Percentiles rank a stretch among this genome's conserved stretches.
phyloP scores from a whole-genome alignment of 129 eudicot species.

The Calendula officinalis region DNA sequence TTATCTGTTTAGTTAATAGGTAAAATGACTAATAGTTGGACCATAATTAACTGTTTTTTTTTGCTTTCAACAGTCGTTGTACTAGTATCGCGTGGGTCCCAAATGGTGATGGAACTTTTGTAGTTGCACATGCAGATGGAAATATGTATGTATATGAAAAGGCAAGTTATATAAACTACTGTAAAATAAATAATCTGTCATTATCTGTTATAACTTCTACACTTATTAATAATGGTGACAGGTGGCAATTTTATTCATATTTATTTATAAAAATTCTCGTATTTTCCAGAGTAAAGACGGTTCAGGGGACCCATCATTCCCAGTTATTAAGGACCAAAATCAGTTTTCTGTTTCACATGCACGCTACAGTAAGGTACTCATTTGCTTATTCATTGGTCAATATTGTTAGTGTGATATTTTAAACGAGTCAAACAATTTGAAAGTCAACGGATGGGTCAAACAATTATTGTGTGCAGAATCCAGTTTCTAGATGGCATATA shows the following conservation, averaged over 20 bases:
- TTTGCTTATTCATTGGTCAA: background rate
- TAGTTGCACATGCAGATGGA: slow-evolving; percentile 93
- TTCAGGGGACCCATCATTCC: slow-evolving; percentile 38
- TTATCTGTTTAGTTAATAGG: too few relatives aligned
- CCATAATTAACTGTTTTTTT: slow-evolving; percentile 28
- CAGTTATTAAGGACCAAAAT: slow-evolving; percentile 64
- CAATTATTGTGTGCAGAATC: slow-evolving; percentile 54
- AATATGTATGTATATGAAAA: slow-evolving; percentile 89
- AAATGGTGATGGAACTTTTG: slow-evolving; percentile 76
- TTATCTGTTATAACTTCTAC: slow-evolving; percentile 13
- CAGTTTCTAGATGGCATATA: slow-evolving; percentile 91
- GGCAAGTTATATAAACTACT: slow-evolving; percentile 46
- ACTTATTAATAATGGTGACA: slow-evolving; percentile 12
- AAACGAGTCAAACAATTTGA: too few relatives aligned
- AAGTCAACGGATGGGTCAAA: background rate
- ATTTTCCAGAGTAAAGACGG: slow-evolving; percentile 67
- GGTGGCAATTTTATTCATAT: slow-evolving; percentile 19
- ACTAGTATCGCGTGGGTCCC: slow-evolving; percentile 93
- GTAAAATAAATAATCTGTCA: background rate
- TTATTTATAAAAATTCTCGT: background rate
- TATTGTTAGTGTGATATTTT: too few relatives aligned
- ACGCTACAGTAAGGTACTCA: slow-evolving; percentile 79
- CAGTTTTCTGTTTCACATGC: slow-evolving; percentile 85
- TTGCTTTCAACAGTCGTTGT: slow-evolving; percentile 69
- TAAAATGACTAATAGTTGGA: too few relatives aligned